Percentiles rank a stretch among this genome's conserved stretches.
These are phyloP conservation scores for Excoecaria cochinchinensis DNA, from an alignment of 345 rosid species.

Conservation along the genomic window DNA sequence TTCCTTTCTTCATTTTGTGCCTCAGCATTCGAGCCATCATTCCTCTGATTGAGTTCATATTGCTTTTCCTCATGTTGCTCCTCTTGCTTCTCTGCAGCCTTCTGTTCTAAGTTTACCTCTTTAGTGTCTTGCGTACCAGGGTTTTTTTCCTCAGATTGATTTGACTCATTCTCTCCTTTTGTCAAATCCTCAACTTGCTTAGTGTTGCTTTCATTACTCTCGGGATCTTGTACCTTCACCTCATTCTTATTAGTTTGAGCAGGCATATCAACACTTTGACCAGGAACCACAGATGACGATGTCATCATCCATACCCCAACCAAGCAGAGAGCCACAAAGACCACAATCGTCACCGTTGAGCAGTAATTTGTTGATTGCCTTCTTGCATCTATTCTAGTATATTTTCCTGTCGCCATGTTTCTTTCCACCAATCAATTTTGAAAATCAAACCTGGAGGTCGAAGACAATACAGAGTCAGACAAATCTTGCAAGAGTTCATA, in stretches of 20 bases:
- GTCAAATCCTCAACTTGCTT: conserved; percentile 60
- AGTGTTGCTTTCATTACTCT: conserved; percentile 27
- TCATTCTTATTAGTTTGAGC: conserved; percentile 56
- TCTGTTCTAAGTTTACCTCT: conserved; percentile 34
- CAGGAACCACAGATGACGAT: conserved; percentile 69
- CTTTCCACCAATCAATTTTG: conserved; percentile 6
- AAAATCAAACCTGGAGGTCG: conserved; percentile 14
- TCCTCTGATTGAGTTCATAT: conserved; percentile 39
- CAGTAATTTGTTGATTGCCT: conserved; percentile 69
- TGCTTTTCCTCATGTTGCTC: conserved; percentile 20
- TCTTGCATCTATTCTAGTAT: conserved; percentile 66
- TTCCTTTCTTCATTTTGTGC: conserved; percentile 34
- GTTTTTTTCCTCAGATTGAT: conserved; percentile 28
- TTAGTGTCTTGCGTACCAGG: conserved; percentile 35
- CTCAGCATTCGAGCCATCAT: conserved; percentile 33
- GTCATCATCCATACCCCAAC: conserved; percentile 98
- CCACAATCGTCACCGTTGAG: conserved; percentile 72
- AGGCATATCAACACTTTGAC: conserved; percentile 54
- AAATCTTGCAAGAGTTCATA: background rate
- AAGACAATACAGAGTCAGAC: background rate
- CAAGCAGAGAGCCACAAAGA: conserved; percentile 86
- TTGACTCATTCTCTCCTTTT: conserved; percentile 45
- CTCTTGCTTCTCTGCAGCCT: conserved; percentile 15
- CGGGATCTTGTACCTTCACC: conserved; percentile 45
- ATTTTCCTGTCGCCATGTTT: conserved; percentile 72